Evolutionary conservation across 805 yeast genomes (phyloP), one percentile per base, ranked within the genome.

Genomic region (Wickerhamiella shivajii): DNA sequence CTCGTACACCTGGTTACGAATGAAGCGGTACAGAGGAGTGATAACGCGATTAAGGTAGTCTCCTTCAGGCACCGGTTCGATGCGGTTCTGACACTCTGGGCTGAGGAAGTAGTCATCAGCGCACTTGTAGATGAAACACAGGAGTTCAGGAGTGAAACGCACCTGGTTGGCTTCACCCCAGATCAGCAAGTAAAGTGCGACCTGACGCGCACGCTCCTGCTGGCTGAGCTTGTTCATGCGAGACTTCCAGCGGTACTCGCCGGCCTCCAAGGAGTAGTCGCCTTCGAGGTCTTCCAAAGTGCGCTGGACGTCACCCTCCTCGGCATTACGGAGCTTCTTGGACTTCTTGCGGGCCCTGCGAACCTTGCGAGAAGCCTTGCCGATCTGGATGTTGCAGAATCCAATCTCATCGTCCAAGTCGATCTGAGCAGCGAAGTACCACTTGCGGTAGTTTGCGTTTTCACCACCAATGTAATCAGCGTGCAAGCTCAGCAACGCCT

Each of bases 51-150:
- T 81, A 56, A 90, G 66, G 61, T 69, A 90, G 57, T 85, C 95
- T 26, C 65, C 85, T 44, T 69, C 74, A 4, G 59, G 60, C 18
- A 53, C 53, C 10, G 53, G 55, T 49, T 57, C 55, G 46, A 49
- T 44, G 55, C 59, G 74, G 59, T 80, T 84, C 64, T 80, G 92
- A 61, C 96, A 84, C 51, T 78, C 74, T 34, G 93, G 92, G 36
- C 94, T 80, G 41, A 70, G 61, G 54, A 83, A 66, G 61, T 90
- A 85, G 60, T 90, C 98, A 44, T 69, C 68, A 38, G 96, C 94
- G 57, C 93, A 80, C 66, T 92, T 87, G 71, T 74, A 92, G 52
- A 90, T 75, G 69, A 79, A 90, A 69, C 95, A 81, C 42, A 90
- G 63, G 61, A 78, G 69, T 66, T 84, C 96, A 15, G 79, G 67